Evolutionary conservation across 306 rosid species (phyloP).

Genomic region (Vicia faba): DNA sequence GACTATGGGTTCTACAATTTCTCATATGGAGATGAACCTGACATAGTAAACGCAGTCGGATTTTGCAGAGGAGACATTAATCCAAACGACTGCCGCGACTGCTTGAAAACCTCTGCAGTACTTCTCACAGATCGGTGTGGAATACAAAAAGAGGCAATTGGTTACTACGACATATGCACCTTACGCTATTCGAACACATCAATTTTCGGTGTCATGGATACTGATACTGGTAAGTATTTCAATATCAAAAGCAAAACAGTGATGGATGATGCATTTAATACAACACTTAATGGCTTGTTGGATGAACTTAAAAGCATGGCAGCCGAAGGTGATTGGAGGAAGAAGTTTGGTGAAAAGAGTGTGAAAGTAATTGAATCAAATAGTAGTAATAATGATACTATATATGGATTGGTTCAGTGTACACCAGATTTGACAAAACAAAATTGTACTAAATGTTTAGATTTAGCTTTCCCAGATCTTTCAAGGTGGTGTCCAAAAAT

Average conservation of each 20-base stretch:
- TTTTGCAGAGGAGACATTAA: slow-evolving; percentile 42
- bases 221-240: not conserved
- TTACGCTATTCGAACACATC: slow-evolving; percentile 30
- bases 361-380: not conserved
- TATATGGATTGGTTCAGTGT: slow-evolving; percentile 32
- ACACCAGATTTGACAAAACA: slow-evolving; percentile 25
- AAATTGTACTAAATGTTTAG: not conserved
- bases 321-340: slow-evolving; percentile 21
- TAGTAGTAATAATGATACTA: not conserved
- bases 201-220: slow-evolving; percentile 17
- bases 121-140: slow-evolving; percentile 21
- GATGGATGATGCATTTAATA: not conserved
- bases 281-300: not conserved
- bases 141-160: slow-evolving; percentile 22
- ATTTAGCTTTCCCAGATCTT: not conserved
- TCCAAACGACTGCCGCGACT: not conserved
- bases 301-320: slow-evolving; percentile 18
- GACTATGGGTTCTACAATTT: slow-evolving; percentile 42
- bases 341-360: slow-evolving; percentile 25
- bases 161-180: not conserved
- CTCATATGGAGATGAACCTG: slow-evolving; percentile 21
- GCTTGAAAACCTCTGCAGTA: not conserved
- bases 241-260: not conserved
- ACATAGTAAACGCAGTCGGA: slow-evolving; percentile 29
- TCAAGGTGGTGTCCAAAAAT: not conserved